Conservation (phyloP, 2,329 filamentous ascomycete species). For the Tympanopsis confertula region DNA sequence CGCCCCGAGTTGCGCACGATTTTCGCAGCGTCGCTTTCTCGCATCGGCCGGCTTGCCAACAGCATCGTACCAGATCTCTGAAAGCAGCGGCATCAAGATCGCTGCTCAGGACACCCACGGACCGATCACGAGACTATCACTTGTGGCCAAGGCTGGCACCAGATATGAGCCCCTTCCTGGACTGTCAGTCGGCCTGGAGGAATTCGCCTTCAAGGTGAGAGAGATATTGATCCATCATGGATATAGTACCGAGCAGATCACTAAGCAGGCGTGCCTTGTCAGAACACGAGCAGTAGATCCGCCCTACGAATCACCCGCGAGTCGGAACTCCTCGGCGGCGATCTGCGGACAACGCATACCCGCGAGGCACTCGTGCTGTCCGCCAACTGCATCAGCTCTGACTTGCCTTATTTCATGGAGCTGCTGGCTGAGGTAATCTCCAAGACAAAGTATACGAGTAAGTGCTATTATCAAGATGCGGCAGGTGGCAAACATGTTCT, state of each 20-base stretch:
- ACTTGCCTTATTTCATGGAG: constrained; percentile 95
- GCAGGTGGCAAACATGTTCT: neutral
- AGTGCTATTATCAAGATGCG: constrained; percentile 5
- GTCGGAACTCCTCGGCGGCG: constrained; percentile 84
- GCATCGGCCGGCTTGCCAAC: constrained; percentile 41
- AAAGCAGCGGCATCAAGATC: constrained; percentile 80
- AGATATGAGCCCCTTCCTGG: constrained; percentile 85
- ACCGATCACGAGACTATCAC: constrained; percentile 78
- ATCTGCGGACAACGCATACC: constrained; percentile 78
- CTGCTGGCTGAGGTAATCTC: constrained; percentile 84
- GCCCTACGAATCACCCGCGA: constrained; percentile 89
- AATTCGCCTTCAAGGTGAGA: constrained; percentile 91
- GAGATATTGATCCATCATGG: neutral
- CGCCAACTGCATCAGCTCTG: constrained; percentile 88
- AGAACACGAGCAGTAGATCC: constrained; percentile 82
- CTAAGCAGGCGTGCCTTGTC: constrained; percentile 6
- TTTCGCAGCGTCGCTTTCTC: constrained; percentile 14
- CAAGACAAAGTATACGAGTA: constrained; percentile 74
- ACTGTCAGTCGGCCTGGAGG: constrained; percentile 78
- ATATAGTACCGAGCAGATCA: constrained; percentile 11
- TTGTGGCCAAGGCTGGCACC: constrained; percentile 90
- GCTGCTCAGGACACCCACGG: constrained; percentile 81
- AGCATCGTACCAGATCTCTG: constrained; percentile 78
- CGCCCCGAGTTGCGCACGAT: neutral
- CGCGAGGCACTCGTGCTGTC: constrained; percentile 87